A percentile compares a stretch with the other conserved stretches of the same genome.
Evolutionary conservation across 1,139 yeast genomes (phyloP).

Genomic region (Kodamaea ohmeri): DNA sequence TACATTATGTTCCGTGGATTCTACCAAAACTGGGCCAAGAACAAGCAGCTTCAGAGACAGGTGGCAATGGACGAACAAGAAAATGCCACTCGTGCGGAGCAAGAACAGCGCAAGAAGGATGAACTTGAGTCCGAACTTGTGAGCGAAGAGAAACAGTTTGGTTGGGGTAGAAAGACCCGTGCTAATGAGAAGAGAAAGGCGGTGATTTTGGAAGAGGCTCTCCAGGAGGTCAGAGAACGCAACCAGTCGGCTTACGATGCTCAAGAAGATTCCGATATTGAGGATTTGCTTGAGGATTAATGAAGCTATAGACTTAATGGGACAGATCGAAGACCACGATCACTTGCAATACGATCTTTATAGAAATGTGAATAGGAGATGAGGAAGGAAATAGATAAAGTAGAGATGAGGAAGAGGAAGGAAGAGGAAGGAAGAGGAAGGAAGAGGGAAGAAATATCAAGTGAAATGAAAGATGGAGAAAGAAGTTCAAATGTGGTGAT

Average conservation of each 20-base stretch:
- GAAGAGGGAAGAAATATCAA: no score
- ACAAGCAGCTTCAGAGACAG: slow-evolving; percentile 51
- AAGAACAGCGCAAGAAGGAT: slow-evolving; percentile 30
- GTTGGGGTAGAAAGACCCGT: slow-evolving; percentile 79
- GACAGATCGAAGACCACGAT: background rate
- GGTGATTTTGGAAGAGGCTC: slow-evolving; percentile 47
- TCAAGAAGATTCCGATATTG: slow-evolving; percentile 66
- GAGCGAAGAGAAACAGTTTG: slow-evolving; percentile 52
- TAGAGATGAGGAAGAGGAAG: no score
- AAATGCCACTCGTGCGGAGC: slow-evolving; percentile 34
- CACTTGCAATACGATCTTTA: no score
- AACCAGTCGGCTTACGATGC: slow-evolving; percentile 49
- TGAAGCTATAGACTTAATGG: background rate
- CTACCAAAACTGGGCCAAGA: slow-evolving; percentile 44
- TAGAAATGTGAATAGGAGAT: no score
- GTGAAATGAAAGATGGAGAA: no score
- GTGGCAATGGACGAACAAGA: slow-evolving; percentile 47
- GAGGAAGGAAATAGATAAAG: no score
- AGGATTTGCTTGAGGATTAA: slow-evolving; percentile 58
- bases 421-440: no score
- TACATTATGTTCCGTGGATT: slow-evolving; percentile 37
- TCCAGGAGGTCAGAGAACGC: slow-evolving; percentile 42
- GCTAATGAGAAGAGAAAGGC: slow-evolving; percentile 54
- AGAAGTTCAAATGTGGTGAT: no score
- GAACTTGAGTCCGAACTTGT: slow-evolving; percentile 31